Percentiles rank a stretch among this genome's conserved stretches.
Conservation (phyloP, 176 grass and related monocot species). For the Aegilops sharonensis region DNA sequence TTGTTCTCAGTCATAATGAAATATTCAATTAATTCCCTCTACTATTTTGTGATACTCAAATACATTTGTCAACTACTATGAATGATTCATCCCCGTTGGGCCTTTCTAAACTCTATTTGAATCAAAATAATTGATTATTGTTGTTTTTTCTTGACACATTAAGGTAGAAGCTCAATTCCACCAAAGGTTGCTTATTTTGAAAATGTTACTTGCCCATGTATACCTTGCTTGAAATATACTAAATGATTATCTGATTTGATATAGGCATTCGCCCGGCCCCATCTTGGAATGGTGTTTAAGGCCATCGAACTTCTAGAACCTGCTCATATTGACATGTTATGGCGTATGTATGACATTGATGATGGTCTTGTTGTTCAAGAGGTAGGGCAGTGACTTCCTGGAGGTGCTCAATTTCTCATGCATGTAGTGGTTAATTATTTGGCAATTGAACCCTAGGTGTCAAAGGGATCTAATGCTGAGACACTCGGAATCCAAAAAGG, state of each 20-base stretch:
- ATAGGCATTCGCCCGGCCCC: neutral
- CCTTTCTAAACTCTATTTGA: no score
- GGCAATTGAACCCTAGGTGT: neutral
- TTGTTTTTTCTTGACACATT: neutral
- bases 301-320: conserved; percentile 9
- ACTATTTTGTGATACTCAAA: no score
- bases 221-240: neutral
- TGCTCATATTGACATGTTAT: neutral
- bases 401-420: neutral
- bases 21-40: no score
- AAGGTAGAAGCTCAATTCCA: neutral
- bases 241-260: neutral
- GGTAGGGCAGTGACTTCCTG: neutral
- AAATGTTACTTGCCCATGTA: neutral
- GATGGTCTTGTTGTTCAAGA: conserved; percentile 20
- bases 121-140: neutral
- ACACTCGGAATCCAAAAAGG: neutral
- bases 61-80: neutral
- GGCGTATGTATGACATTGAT: neutral
- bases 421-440: neutral
- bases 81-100: no score
- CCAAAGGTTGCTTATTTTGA: neutral
- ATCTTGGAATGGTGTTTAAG: conserved; percentile 4
- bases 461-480: conserved; percentile 2
- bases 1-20: no score